Evolutionary conservation across 441 rosid genomes (phyloP), one percentile per base, ranked within the genome.

Genomic region (Euphorbia corollata): DNA sequence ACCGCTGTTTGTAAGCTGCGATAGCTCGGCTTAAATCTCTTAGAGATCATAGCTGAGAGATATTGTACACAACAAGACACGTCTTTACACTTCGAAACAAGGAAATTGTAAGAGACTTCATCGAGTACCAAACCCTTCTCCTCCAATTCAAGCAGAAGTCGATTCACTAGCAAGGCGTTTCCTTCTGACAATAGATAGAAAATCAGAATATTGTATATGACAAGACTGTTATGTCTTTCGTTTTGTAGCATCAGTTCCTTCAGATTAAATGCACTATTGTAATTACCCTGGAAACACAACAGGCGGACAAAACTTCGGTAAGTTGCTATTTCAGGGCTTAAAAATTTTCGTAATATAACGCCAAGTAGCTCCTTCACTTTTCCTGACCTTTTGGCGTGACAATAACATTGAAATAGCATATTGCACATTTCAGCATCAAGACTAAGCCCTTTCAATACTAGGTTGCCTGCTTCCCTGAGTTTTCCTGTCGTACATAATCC

Each of bases 61-160:
- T 82, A 85, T 36, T 60, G 72, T 65, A 74, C 59, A 70, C 86
- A 75, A 75, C 72, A 68, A 12, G 78, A 66, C 59, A 63, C 36
- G 68, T 86, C 85, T 73, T 77, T 80, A 62, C 78, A 72, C 34
- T 54, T 72, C n/a, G 79, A 74, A 78, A 87, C 75, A 55, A 89
- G 89, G 82, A 89, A 87, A 78, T 91, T 83, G 73, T 78, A 84
- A 11, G 87, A 84, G 4, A 72, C 82, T 75, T 89, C 86, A 61
- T 89, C 80, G 16, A 77, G 86, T 45, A 23, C 62, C 59, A 82
- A 41, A 41, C 83, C 81, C 65, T 76, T 79, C 65, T 67, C 83
- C 59, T 50, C 73, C 81, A 89, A 41, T 68, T 84, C 85, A 69
- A 75, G 62, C 77, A 91, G 72, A 71, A 83, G 74, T 53, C 62